Percentiles rank a stretch among this genome's conserved stretches.
These are phyloP conservation scores for Diplodia scrobiculata DNA, from an alignment of 2,329 filamentous ascomycete genomes.

Conservation along the genomic window DNA sequence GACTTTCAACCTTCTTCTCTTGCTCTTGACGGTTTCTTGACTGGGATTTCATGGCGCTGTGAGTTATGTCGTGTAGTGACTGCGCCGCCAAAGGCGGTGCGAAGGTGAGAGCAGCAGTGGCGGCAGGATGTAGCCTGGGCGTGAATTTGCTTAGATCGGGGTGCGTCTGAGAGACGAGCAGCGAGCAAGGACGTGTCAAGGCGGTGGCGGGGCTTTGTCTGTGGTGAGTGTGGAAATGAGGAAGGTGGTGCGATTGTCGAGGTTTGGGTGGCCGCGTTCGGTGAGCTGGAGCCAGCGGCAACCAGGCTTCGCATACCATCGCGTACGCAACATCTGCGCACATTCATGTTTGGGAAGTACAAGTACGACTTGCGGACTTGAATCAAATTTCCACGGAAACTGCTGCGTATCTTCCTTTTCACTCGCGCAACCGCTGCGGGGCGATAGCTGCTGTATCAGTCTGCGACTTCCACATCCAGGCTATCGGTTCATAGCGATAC, in stretches of 20 bases:
- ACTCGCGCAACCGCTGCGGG: not conserved
- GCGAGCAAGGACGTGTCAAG: not conserved
- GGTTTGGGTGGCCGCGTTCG: not conserved
- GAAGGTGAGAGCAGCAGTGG: not conserved
- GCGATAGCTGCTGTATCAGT: not conserved
- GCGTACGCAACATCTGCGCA: not conserved
- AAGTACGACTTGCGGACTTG: too few species aligned
- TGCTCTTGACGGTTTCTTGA: conserved; percentile 36
- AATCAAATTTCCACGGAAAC: not conserved
- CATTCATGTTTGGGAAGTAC: not conserved
- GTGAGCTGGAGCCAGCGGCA: not conserved
- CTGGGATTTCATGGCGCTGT: not conserved
- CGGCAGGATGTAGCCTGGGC: not conserved
- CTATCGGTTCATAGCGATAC: not conserved
- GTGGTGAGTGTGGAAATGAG: not conserved
- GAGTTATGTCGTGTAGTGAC: not conserved
- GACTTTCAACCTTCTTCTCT: conserved; percentile 41
- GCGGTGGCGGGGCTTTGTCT: not conserved
- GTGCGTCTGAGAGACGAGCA: not conserved
- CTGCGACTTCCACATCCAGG: not conserved
- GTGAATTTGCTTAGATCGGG: not conserved
- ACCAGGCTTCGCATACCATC: not conserved
- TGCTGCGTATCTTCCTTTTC: not conserved
- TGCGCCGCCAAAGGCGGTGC: not conserved
- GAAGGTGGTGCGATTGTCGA: not conserved